Base-by-base conservation (phyloP, 2,329 filamentous ascomycete species). In the Fusarium humuli region DNA sequence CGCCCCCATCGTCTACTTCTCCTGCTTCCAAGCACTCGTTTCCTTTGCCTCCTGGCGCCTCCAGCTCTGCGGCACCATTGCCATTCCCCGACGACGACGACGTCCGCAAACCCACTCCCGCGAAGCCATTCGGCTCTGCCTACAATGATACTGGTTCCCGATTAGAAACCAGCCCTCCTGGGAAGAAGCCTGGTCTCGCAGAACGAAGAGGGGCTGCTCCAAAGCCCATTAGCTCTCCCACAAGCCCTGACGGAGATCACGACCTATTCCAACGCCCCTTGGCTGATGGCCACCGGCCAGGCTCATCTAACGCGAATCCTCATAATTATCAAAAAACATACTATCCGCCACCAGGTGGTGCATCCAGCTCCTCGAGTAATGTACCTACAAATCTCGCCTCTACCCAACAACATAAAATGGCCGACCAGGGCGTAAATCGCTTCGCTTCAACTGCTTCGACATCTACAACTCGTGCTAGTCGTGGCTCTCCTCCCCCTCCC, bases 401-500 rank as follows among this genome's bases (percentile, higher is more conserved):
- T 53, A 58, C 63, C 46, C 61, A 77, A 61, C 69, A 76, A 42
- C 48, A 72, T 22, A 73, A 65, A 76, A 79, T 81, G n/a, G 76
- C 76, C 29, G 83, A 86, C n/a, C 81, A 75, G 53, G 82, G 83
- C 30, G 85, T 91, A 69, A 90, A 88, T 75, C 85, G 89, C 46
- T 89, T 90, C 71, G 85, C 87, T 13, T 98, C 95, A 4, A 97
- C 93, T 10, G 94, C 95, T 16, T 98, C 96, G 0, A 97, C 91
- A 14, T 97, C 94, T 4, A 99, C 96, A 1, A 98, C 95, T 4
- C 90, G 93, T 70, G 96, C 96, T 22, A 94, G 92, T 76, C 88
- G 96, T 73, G 96, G 96, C 45, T 98, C 95, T 29, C 96, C 96
- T 7, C 95, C 96, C 7, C 96, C 96, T 2, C 96, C 96, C 11